These are phyloP conservation scores for Rhynchosporium graminicola DNA, from an alignment of 2,329 filamentous ascomycete genomes.

Conservation along the genomic window DNA sequence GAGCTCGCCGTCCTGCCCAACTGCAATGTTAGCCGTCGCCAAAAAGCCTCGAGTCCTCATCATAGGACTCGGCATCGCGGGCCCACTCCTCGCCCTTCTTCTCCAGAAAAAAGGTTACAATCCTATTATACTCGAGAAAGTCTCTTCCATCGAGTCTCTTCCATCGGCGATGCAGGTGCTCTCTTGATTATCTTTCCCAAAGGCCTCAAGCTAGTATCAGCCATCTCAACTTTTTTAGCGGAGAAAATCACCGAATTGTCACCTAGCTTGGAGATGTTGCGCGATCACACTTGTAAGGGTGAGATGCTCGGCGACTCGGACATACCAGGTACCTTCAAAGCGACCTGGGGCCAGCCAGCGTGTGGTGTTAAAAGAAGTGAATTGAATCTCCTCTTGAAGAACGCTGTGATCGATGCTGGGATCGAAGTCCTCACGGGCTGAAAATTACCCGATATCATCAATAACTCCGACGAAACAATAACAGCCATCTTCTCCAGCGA, in stretches of 20 bases:
- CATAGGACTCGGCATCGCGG: slow-evolving; percentile 22
- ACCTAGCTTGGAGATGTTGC: background rate
- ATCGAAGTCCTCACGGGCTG: background rate
- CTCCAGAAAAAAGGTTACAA: slow-evolving; percentile 25
- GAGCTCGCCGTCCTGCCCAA: background rate
- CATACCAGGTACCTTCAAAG: background rate
- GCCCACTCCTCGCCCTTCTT: slow-evolving; percentile 23
- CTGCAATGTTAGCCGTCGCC: background rate
- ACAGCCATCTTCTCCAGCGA: background rate
- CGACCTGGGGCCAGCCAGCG: background rate
- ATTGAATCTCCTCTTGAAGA: background rate
- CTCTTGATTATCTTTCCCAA: background rate
- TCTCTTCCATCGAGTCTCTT: background rate
- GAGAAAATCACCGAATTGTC: background rate
- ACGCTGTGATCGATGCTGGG: background rate
- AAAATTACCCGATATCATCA: background rate
- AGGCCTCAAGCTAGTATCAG: background rate
- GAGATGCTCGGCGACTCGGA: background rate
- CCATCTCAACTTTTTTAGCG: background rate
- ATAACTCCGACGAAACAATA: background rate
- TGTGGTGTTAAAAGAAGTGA: background rate
- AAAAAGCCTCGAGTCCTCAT: slow-evolving; percentile 18
- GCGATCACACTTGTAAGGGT: background rate
- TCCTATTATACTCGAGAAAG: slow-evolving; percentile 23
- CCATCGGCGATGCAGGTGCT: background rate